Evolutionary conservation across 176 grass and related monocot species (phyloP).

Genomic region (Phoenix dactylifera): DNA sequence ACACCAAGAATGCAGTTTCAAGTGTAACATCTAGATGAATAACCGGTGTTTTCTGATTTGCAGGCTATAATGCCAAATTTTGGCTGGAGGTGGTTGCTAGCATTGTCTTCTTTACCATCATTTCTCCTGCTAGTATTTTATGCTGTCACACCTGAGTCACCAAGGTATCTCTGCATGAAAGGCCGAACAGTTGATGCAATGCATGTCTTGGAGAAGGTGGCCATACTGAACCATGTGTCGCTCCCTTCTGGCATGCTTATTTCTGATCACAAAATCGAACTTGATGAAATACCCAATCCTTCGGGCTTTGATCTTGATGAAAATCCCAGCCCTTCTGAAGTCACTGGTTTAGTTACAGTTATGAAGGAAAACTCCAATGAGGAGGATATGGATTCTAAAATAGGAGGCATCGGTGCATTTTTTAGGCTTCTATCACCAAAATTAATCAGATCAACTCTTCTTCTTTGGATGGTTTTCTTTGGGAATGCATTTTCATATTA

Average conservation of each 20-base stretch:
- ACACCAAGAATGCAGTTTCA: too few species aligned
- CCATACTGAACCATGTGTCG: conserved; percentile 47
- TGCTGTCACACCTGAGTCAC: conserved; percentile 65
- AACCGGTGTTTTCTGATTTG: conserved; percentile 17
- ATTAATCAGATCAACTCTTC: conserved; percentile 55
- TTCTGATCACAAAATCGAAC: conserved; percentile 37
- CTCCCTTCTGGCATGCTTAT: conserved; percentile 58
- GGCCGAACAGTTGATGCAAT: conserved; percentile 55
- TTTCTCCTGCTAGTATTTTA: conserved; percentile 85
- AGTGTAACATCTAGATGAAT: too few species aligned
- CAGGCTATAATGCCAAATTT: conserved; percentile 81
- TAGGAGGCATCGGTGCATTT: conserved; percentile 41
- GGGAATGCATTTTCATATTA: conserved; percentile 92
- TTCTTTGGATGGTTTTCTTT: conserved; percentile 80
- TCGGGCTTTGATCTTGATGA: conserved; percentile 33
- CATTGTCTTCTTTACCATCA: conserved; percentile 73
- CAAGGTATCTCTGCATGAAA: conserved; percentile 90
- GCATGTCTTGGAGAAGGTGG: conserved; percentile 74
- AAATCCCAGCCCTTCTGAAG: conserved; percentile 40
- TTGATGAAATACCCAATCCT: conserved; percentile 6
- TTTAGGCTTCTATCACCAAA: conserved; percentile 77
- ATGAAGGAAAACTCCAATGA: conserved; percentile 25
- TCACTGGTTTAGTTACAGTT: conserved; percentile 22
- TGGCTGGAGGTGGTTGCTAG: conserved; percentile 90
- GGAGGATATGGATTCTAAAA: conserved; percentile 28